These are phyloP conservation scores for Flueggea neowawraea DNA, from an alignment of 441 rosid genomes.

Conservation along the genomic window DNA sequence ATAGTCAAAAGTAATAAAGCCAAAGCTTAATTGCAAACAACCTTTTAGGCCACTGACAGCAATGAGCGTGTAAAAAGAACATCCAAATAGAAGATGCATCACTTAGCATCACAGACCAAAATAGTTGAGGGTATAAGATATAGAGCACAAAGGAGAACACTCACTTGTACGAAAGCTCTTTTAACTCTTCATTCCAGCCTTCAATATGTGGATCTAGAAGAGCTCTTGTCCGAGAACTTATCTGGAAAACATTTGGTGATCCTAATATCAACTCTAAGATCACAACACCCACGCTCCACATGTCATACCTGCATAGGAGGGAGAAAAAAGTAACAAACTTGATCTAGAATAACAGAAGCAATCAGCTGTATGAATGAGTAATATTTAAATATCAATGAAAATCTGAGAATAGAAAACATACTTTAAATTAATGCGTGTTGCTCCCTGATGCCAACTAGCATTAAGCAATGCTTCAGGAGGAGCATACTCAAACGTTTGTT, in stretches of 20 bases:
- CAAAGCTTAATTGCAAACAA: too few species aligned
- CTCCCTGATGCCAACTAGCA: slow-evolving; percentile 81
- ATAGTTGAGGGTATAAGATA: neutral
- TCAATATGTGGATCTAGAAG: slow-evolving; percentile 83
- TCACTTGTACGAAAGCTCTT: slow-evolving; percentile 95
- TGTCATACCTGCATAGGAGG: slow-evolving; percentile 64
- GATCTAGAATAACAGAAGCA: neutral
- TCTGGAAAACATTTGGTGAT: slow-evolving; percentile 86
- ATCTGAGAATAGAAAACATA: slow-evolving; percentile 27
- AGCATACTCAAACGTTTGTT: slow-evolving; percentile 87
- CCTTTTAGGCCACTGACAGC: too few species aligned
- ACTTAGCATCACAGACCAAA: neutral
- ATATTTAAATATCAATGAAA: neutral
- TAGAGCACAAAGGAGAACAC: slow-evolving; percentile 16
- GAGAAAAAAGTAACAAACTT: slow-evolving; percentile 5
- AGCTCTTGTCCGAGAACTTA: slow-evolving; percentile 64
- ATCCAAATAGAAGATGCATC: too few species aligned
- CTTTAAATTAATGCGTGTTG: slow-evolving; percentile 52
- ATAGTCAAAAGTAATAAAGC: too few species aligned
- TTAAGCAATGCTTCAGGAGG: slow-evolving; percentile 94
- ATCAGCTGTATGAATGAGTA: neutral
- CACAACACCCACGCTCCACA: slow-evolving; percentile 99
- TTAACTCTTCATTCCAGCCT: slow-evolving; percentile 86
- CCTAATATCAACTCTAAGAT: slow-evolving; percentile 91
- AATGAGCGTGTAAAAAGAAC: too few species aligned